phyloP scores from a whole-genome alignment of 805 yeast species.

The Debaryomyces prosopidis region DNA sequence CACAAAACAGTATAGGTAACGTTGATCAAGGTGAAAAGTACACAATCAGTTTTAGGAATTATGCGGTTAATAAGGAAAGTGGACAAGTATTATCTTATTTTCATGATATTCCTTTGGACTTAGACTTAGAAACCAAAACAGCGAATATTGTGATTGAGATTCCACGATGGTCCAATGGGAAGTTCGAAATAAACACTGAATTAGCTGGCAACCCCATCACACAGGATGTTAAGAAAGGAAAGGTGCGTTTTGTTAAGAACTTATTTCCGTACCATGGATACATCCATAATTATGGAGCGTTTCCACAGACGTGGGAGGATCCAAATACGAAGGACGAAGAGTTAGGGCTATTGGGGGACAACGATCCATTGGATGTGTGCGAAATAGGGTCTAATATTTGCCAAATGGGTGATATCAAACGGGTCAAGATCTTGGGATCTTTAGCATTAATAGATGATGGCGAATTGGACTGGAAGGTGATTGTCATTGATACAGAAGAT shows the following conservation, averaged over 20 bases:
- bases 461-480: conserved; percentile 88
- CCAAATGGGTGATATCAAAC: conserved; percentile 71
- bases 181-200: conserved; percentile 70
- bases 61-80: conserved; percentile 36
- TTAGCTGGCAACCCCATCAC: conserved; percentile 69
- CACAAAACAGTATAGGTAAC: not conserved
- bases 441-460: conserved; percentile 94
- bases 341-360: conserved; percentile 44
- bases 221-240: conserved; percentile 77
- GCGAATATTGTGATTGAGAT: conserved; percentile 50
- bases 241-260: conserved; percentile 74
- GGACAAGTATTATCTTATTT: conserved; percentile 60
- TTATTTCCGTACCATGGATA: conserved; percentile 83
- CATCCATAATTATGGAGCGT: conserved; percentile 84
- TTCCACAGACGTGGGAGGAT: conserved; percentile 97
- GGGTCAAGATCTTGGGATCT: conserved; percentile 90
- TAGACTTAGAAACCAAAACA: conserved; percentile 37
- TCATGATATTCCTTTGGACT: conserved; percentile 67
- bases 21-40: conserved; percentile 34
- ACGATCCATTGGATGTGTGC: conserved; percentile 63
- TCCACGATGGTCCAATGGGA: conserved; percentile 77
- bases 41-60: conserved; percentile 42
- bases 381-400: conserved; percentile 79
- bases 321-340: conserved; percentile 57
- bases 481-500: conserved; percentile 80